Evolutionary conservation across 2,329 filamentous ascomycete species (phyloP), one percentile per base, ranked within the genome.

Genomic region (Cordyceps javanica): DNA sequence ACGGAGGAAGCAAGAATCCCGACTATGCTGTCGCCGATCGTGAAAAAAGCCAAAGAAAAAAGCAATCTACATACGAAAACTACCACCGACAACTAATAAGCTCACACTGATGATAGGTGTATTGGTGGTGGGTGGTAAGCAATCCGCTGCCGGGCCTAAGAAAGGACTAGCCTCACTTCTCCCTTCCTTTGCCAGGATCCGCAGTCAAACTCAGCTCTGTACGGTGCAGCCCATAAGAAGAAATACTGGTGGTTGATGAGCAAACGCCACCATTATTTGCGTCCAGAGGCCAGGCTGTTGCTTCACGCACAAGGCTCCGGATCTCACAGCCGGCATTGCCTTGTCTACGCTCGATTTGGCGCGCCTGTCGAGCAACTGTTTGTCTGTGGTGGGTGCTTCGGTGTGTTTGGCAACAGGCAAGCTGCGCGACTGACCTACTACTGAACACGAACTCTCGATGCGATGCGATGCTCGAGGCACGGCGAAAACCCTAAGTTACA

Each of bases 351-450:
- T 45, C 16, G 13, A 14, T 10, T 34, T 28, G 36, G 41, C 21
- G 39, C 39, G 51, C 51, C n/a, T 28, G 39, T 38, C 21, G 30
- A 45, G 51, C 51, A 36, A 38, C 36, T 49, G 54, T 56, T 56
- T 56, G 54, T 38, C 34, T 39, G 54, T 42, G 54, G 44, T 32
- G 16, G 32, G 34, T 56, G 54, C 54, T 34, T 42, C 14, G 25
- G 53, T 19, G 23, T 56, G 54, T 56, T 56, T 56, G 54, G 26
- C 53, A 48, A 48, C n/a, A n/a, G n/a, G 53, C 54, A 56, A 56
- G 54, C 44, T 56, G 54, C 36, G 19, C 34, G 26, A 56, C 45
- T 56, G 26, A 34, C 25, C 32, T 49, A 34, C 32, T 49, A 34
- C 45, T 38, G 36, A 14, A 36, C 26, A 41, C 44, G 11, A 39